A percentile compares a stretch with the other conserved stretches of the same genome.
Conservation (phyloP, 345 rosid genomes). For the Dipteronia dyeriana region DNA sequence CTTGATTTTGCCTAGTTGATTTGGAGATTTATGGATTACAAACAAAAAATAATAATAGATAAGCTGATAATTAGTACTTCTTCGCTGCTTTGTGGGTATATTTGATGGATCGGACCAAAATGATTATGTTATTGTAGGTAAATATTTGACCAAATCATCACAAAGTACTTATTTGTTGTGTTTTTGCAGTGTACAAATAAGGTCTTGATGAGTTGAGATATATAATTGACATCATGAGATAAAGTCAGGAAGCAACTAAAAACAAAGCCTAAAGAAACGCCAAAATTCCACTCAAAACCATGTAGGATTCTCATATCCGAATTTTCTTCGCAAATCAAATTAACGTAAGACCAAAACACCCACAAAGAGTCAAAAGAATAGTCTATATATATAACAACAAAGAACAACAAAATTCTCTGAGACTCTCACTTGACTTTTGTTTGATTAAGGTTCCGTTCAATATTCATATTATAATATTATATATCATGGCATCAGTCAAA, state of each 20-base stretch:
- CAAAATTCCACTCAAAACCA: constrained; percentile 62
- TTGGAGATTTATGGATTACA: too few relatives aligned
- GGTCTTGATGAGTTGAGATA: background rate
- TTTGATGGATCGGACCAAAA: constrained; percentile 16
- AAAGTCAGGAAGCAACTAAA: background rate
- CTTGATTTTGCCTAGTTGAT: too few relatives aligned
- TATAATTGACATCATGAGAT: constrained; percentile 13
- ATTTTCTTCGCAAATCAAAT: constrained; percentile 19
- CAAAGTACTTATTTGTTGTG: constrained; percentile 31
- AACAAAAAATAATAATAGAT: too few relatives aligned
- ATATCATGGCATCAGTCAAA: too few relatives aligned
- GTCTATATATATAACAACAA: background rate
- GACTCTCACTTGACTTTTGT: constrained; percentile 15
- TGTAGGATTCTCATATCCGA: constrained; percentile 36
- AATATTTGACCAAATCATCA: constrained; percentile 10
- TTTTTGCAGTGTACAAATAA: constrained; percentile 14
- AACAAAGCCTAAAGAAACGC: constrained; percentile 28
- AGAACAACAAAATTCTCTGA: constrained; percentile 10
- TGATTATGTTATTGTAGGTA: constrained; percentile 35
- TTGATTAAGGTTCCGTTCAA: constrained; percentile 13
- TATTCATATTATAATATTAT: too few relatives aligned
- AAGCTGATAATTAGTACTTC: constrained; percentile 9
- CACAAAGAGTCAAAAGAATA: constrained; percentile 21
- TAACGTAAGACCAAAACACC: constrained; percentile 23
- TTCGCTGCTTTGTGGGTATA: constrained; percentile 21